These are phyloP conservation scores for Phytopythium montanum DNA, from an alignment of 352 stramenopile genomes.

Conservation along the genomic window DNA sequence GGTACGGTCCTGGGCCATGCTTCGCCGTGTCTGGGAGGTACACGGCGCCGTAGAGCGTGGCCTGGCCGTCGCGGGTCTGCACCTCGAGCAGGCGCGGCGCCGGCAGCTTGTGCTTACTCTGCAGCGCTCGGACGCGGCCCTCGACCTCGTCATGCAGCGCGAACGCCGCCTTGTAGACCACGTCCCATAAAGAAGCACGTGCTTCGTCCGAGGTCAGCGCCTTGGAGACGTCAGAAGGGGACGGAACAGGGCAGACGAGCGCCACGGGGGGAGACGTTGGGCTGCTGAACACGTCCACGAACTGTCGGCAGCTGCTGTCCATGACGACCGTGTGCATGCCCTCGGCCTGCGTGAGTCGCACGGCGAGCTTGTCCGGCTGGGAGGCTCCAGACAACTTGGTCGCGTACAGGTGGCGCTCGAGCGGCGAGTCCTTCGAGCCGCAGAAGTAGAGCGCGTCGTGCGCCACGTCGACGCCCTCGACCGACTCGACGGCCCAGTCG, in stretches of 20 bases:
- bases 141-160: slow-evolving; percentile 61
- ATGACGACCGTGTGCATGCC: slow-evolving; percentile 92
- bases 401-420: slow-evolving; percentile 92
- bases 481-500: slow-evolving; percentile 75
- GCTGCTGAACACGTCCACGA: slow-evolving; percentile 85
- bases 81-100: slow-evolving; percentile 69
- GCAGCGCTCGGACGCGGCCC: slow-evolving; percentile 44
- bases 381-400: slow-evolving; percentile 48
- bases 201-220: slow-evolving; percentile 2
- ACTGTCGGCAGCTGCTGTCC: slow-evolving; percentile 76
- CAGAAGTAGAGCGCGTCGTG: slow-evolving; percentile 88
- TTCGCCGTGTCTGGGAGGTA: slow-evolving; percentile 87
- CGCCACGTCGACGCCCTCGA: slow-evolving; percentile 76
- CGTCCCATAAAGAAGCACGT: slow-evolving; percentile 28
- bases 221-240: slow-evolving; percentile 5
- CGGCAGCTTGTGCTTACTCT: slow-evolving; percentile 45
- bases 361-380: slow-evolving; percentile 38
- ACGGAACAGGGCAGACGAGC: slow-evolving; percentile 46
- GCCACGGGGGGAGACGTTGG: slow-evolving; percentile 60
- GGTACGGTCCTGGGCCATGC: slow-evolving; percentile 91
- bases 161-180: slow-evolving; percentile 39
- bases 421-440: slow-evolving; percentile 79
- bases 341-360: slow-evolving; percentile 69
- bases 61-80: slow-evolving; percentile 79
- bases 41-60: slow-evolving; percentile 90